Conservation (phyloP, 768 basidiomycete genomes). For the Ephemerocybe angulata region DNA sequence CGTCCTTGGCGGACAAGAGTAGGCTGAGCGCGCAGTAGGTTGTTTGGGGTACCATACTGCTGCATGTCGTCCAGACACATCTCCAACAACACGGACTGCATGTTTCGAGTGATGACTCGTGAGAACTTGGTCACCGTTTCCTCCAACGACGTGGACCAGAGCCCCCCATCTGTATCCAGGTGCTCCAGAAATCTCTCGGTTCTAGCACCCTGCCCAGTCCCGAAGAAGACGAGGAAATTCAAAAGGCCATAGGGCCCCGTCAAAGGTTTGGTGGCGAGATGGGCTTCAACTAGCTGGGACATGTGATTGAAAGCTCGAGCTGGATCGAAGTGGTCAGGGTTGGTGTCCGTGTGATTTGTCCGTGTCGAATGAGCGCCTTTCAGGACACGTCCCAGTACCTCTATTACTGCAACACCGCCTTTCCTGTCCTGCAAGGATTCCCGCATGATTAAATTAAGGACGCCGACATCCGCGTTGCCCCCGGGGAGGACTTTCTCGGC, state of each 20-base stretch:
- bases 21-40: background rate
- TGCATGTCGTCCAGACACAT: background rate
- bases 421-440: background rate
- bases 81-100: background rate
- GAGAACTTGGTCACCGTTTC: background rate
- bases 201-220: background rate
- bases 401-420: background rate
- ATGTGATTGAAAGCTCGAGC: background rate
- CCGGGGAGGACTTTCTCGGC: background rate
- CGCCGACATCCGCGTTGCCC: background rate
- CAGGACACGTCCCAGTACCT: background rate
- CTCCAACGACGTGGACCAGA: background rate
- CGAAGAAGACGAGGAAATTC: background rate
- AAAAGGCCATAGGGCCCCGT: background rate
- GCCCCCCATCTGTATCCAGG: background rate
- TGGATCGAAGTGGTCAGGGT: background rate
- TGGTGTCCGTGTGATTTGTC: background rate
- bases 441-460: background rate
- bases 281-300: background rate
- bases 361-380: background rate
- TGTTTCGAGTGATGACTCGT: background rate
- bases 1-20: background rate
- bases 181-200: background rate
- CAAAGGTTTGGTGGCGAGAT: background rate
- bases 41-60: background rate